Percentiles rank a stretch among this genome's conserved stretches.
phyloP scores from a whole-genome alignment of 1,284 basidiomycete genomes.

The Cryptococcus sp. region DNA sequence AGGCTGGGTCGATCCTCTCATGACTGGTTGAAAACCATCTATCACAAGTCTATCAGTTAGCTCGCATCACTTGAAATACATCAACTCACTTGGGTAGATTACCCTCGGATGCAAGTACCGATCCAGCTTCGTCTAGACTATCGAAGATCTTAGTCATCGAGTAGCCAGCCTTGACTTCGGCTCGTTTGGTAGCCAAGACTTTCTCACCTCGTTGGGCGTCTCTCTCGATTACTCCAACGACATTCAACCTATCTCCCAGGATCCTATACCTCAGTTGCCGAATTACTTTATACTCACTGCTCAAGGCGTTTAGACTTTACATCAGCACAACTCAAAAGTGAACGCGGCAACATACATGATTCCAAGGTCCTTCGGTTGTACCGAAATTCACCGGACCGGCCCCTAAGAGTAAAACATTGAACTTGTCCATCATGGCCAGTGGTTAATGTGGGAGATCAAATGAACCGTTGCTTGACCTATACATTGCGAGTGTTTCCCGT shows the following conservation, averaged over 20 bases:
- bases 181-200: conserved; percentile 79
- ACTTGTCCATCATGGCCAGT: conserved; percentile 1
- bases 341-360: conserved; percentile 12
- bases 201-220: conserved; percentile 68
- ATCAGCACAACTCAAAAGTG: not conserved
- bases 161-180: conserved; percentile 66
- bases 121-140: conserved; percentile 62
- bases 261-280: conserved; percentile 53
- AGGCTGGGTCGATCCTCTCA: conserved; percentile 84
- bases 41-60: conserved; percentile 11
- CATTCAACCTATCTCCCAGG: conserved; percentile 86
- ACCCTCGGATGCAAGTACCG: too few species aligned
- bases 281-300: conserved; percentile 3
- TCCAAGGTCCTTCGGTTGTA: conserved; percentile 30
- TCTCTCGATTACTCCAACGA: conserved; percentile 87
- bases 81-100: conserved; percentile 48
- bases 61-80: conserved; percentile 59
- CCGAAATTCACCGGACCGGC: conserved; percentile 31
- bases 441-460: too few species aligned
- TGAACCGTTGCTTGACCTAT: too few species aligned
- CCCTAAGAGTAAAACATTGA: conserved; percentile 33
- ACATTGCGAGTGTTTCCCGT: too few species aligned
- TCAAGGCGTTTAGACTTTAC: conserved; percentile 16
- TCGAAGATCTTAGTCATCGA: conserved; percentile 78
- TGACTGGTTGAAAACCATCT: conserved; percentile 56